phyloP scores from a whole-genome alignment of 306 rosid species.

The Prunus kanzakura region DNA sequence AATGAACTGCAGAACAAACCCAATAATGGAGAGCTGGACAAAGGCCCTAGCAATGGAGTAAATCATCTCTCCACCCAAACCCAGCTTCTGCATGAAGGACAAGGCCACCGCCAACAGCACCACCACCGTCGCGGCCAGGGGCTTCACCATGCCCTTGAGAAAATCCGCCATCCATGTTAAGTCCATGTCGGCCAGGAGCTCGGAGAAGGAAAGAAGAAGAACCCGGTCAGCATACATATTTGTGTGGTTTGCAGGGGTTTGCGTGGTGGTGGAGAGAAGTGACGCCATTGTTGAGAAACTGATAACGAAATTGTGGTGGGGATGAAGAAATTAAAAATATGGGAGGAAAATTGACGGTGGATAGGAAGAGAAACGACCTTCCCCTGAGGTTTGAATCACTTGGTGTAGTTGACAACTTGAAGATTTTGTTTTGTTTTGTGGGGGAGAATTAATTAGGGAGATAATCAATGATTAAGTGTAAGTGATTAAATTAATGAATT shows the following conservation, averaged over 20 bases:
- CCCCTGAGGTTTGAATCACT: slow-evolving; percentile 11
- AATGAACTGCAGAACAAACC: slow-evolving; percentile 86
- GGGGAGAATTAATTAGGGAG: neutral
- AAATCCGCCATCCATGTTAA: slow-evolving; percentile 56
- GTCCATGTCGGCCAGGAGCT: slow-evolving; percentile 25
- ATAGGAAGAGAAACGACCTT: slow-evolving; percentile 16
- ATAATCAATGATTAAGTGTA: neutral
- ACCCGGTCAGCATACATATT: neutral
- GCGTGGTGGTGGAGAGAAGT: neutral
- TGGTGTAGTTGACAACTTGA: slow-evolving; percentile 18
- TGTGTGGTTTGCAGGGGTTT: slow-evolving; percentile 18
- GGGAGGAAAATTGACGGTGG: neutral
- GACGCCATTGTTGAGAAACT: neutral
- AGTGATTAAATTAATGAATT: neutral
- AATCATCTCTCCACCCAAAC: slow-evolving; percentile 68
- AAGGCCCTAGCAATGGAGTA: slow-evolving; percentile 72
- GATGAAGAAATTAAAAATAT: neutral
- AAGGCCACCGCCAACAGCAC: slow-evolving; percentile 59
- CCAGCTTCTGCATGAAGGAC: slow-evolving; percentile 65
- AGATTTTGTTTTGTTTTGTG: neutral
- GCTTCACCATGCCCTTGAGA: slow-evolving; percentile 77
- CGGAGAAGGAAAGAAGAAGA: neutral
- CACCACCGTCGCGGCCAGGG: slow-evolving; percentile 59
- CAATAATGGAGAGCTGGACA: slow-evolving; percentile 82
- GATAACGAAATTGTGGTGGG: neutral